phyloP scores from a whole-genome alignment of 1,284 basidiomycete species.

The Rhodotorula sp. region DNA sequence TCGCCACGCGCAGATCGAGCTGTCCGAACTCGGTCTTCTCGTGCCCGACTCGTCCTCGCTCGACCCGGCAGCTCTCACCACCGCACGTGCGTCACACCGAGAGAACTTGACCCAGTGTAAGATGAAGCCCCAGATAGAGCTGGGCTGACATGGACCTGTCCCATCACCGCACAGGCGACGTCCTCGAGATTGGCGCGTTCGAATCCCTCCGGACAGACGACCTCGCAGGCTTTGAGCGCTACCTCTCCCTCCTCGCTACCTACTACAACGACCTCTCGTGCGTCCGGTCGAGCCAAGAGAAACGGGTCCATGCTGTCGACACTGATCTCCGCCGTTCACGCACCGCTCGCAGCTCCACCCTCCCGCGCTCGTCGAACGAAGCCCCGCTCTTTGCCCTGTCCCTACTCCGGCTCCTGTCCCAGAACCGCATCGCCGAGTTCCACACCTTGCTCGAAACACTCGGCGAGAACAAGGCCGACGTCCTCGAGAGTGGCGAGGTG shows the following conservation, averaged over 20 bases:
- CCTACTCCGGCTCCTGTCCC: slow-evolving; percentile 88
- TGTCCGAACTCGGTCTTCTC: slow-evolving; percentile 73
- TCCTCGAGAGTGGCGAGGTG: slow-evolving; percentile 33
- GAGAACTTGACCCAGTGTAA: neutral
- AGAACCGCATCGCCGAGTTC: slow-evolving; percentile 96
- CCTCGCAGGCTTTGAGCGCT: slow-evolving; percentile 88
- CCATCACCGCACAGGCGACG: slow-evolving; percentile 58
- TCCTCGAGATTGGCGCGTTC: slow-evolving; percentile 93
- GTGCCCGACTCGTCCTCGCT: slow-evolving; percentile 54
- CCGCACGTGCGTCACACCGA: slow-evolving; percentile 10
- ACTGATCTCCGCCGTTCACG: neutral
- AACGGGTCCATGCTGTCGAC: neutral
- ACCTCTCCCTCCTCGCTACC: slow-evolving; percentile 85
- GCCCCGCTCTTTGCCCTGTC: slow-evolving; percentile 87
- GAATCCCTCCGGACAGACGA: slow-evolving; percentile 85
- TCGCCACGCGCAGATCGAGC: slow-evolving; percentile 59
- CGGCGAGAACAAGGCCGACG: slow-evolving; percentile 4
- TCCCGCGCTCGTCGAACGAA: slow-evolving; percentile 80
- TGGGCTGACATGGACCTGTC: neutral
- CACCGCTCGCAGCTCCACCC: slow-evolving; percentile 47
- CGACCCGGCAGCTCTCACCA: slow-evolving; percentile 20
- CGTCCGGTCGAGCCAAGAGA: neutral
- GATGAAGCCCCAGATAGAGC: neutral
- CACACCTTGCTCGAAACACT: slow-evolving; percentile 99
- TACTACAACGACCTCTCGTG: slow-evolving; percentile 76